phyloP scores from a whole-genome alignment of 73 alveolate species.

The Paramecium tetraurelia region DNA sequence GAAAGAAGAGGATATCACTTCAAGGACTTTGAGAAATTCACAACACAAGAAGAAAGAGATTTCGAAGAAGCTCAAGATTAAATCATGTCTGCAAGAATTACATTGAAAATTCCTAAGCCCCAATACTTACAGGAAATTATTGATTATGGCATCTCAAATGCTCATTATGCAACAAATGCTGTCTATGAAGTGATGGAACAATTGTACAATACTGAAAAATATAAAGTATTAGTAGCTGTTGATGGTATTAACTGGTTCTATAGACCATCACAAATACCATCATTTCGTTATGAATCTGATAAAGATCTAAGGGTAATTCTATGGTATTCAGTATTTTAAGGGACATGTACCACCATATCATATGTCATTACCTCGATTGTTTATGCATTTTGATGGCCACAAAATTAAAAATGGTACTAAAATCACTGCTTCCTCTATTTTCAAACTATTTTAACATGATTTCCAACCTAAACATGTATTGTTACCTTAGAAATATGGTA shows the following conservation, averaged over 20 bases:
- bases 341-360: slow-evolving; percentile 79
- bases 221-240: slow-evolving; percentile 65
- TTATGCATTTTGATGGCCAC: slow-evolving; percentile 85
- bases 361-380: slow-evolving; percentile 73
- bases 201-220: slow-evolving; percentile 67
- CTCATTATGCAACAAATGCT: slow-evolving; percentile 72
- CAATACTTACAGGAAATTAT: slow-evolving; percentile 71
- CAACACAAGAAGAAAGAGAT: slow-evolving; percentile 68
- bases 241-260: slow-evolving; percentile 79
- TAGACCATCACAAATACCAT: slow-evolving; percentile 64
- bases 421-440: slow-evolving; percentile 66
- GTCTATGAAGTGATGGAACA: slow-evolving; percentile 77
- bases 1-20: slow-evolving; percentile 65
- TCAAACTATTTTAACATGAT: slow-evolving; percentile 63
- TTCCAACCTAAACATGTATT: slow-evolving; percentile 72
- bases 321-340: not conserved
- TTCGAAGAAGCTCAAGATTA: slow-evolving; percentile 60
- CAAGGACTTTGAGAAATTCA: slow-evolving; percentile 74
- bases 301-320: not conserved
- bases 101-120: slow-evolving; percentile 70
- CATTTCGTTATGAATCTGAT: slow-evolving; percentile 79
- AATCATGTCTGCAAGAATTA: slow-evolving; percentile 59
- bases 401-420: slow-evolving; percentile 79
- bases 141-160: slow-evolving; percentile 72
- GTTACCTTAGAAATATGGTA: slow-evolving; percentile 68